Evolutionary conservation across 2,329 filamentous ascomycete genomes (phyloP).

Genomic region (Trichophyton mentagrophytes): DNA sequence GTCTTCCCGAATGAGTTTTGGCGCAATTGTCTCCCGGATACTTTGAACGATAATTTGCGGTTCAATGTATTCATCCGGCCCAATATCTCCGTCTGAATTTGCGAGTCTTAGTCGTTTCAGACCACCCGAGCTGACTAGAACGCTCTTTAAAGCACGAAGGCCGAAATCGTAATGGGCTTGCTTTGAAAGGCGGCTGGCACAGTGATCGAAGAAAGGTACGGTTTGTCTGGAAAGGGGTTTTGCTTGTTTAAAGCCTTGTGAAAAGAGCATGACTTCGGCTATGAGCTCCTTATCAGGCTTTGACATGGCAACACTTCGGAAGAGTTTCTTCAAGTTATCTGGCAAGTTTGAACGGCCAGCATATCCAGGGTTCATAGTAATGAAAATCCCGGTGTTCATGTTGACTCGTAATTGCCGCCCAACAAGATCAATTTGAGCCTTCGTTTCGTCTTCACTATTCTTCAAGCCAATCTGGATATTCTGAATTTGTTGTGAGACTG

Average conservation of each 20-base stretch:
- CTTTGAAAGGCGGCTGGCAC: constrained; percentile 67
- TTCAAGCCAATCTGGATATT: constrained; percentile 96
- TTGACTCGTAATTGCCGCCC: constrained; percentile 84
- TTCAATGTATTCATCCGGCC: constrained; percentile 64
- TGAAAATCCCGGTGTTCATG: constrained; percentile 92
- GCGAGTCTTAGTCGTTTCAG: constrained; percentile 75
- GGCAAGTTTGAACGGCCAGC: constrained; percentile 94
- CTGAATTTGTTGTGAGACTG: constrained; percentile 97
- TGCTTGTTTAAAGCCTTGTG: constrained; percentile 94
- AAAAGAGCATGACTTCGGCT: constrained; percentile 99
- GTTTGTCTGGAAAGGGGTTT: constrained; percentile 89
- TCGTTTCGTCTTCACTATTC: constrained; percentile 66
- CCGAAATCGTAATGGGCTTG: constrained; percentile 99
- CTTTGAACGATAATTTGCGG: constrained; percentile 98
- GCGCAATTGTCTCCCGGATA: constrained; percentile 93
- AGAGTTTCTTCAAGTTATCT: constrained; percentile 98
- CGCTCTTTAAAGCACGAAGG: constrained; percentile 93
- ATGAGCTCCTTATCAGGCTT: constrained; percentile 99
- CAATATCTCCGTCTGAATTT: constrained; percentile 42
- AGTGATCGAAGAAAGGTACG: constrained; percentile 96
- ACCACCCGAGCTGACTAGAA: constrained; percentile 92
- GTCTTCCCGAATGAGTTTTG: constrained; percentile 87
- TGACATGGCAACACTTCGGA: constrained; percentile 98
- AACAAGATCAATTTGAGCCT: constrained; percentile 84
- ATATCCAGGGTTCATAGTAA: constrained; percentile 99